Base-by-base conservation (phyloP, 1,284 basidiomycete species). In the Heterobasidion annosum region DNA sequence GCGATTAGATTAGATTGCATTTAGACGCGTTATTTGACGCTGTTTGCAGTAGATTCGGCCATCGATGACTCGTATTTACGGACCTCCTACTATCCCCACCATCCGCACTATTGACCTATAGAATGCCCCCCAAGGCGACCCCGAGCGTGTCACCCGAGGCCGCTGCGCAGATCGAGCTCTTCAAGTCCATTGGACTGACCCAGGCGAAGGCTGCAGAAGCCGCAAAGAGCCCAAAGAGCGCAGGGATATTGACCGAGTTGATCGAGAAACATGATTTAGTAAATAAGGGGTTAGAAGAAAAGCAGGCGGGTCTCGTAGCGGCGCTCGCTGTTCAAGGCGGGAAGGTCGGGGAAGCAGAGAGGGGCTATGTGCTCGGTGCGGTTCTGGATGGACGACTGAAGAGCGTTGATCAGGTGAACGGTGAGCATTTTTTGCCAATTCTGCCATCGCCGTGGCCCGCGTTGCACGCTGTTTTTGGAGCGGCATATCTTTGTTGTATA, bases 351-450 rank as follows among this genome's bases (percentile, higher is more conserved):
- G 71, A 77, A 42, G 71, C 71, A n/a, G 81, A 83, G 67, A 78
- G 82, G 62, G 76, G 73, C 53, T 94, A 87, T 66, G 71, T 89
- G 16, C 77, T 93, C 43, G 69, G 74, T 34, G 83, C 79, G 57
- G 85, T 98, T 61, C 66, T 86, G 25, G 79, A 84, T 56, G 86
- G 81, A 19, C 81, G 82, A 61, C 68, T 99, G 57, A 91, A 88
- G 72, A 83, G 81, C 43, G 79, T 83, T 6, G 96, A 98, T 66
- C 95, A 98, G 73, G 83, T 97, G 40, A 78, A 82, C 54, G 93
- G 93, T 93, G 63, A 60, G 82, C 70, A 2, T 40, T 12, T 12
- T 12, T 35, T 47, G 13, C 19, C 25, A 7, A 16, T 16, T 8
- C 8, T 19, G 25, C 25, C 25, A 25, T 25, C 25, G 25, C 25